Evolutionary conservation across 1,139 yeast species (phyloP).

Genomic region (Blastobotrys capitulatus): DNA sequence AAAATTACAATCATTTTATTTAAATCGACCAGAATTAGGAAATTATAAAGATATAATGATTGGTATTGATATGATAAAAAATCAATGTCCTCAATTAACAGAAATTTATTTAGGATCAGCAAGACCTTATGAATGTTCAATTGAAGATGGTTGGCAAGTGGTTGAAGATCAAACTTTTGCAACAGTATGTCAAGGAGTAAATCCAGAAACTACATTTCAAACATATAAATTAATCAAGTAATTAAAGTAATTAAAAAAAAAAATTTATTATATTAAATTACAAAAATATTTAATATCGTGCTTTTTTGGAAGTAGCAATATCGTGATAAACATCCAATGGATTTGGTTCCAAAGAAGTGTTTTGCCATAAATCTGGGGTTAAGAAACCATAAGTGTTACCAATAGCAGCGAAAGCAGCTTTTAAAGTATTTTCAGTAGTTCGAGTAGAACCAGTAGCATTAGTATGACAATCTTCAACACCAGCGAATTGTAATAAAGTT

Average conservation of each 20-base stretch:
- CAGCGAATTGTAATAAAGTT: conserved; percentile 98
- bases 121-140: conserved; percentile 8
- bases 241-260: neutral
- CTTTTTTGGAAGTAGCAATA: conserved; percentile 28
- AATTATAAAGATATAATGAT: conserved; percentile 1
- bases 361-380: conserved; percentile 99
- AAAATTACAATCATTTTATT: conserved; percentile 1
- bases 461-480: conserved; percentile 99
- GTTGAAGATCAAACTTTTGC: conserved; percentile 6
- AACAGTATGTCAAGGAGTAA: conserved; percentile 7
- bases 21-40: conserved; percentile 6
- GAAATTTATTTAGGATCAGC: conserved; percentile 7
- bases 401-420: conserved; percentile 98
- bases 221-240: neutral
- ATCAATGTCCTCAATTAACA: conserved; percentile 4
- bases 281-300: conserved; percentile 18
- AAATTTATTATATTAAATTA: neutral
- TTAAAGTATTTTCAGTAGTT: conserved; percentile 99
- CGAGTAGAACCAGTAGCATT: conserved; percentile 99
- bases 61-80: neutral
- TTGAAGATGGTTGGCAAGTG: conserved; percentile 7
- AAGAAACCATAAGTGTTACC: conserved; percentile 99
- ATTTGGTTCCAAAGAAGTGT: conserved; percentile 75
- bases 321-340: conserved; percentile 82
- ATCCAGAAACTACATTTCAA: conserved; percentile 7